Percentiles rank a stretch among this genome's conserved stretches.
phyloP scores from a whole-genome alignment of 2,329 filamentous ascomycete genomes.

The Reticulascus tulasneorum region DNA sequence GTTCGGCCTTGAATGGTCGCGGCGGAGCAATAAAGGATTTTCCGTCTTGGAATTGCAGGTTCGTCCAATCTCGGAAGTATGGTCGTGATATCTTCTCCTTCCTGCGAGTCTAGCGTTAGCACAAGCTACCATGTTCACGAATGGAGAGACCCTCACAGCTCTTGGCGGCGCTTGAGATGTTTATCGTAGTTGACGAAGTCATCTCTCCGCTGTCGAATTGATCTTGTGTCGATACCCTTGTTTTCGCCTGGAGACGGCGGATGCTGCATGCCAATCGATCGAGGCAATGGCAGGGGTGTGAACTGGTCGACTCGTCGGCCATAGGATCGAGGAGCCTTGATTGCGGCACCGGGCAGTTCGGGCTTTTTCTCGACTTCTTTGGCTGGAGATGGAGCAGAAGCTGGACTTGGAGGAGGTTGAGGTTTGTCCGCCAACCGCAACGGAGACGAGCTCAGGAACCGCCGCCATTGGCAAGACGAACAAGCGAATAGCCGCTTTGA shows the following conservation, averaged over 20 bases:
- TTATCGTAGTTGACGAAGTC: conserved; percentile 85
- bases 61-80: conserved; percentile 94
- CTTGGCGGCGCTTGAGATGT: conserved; percentile 70
- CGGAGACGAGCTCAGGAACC: conserved; percentile 43
- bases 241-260: conserved; percentile 79
- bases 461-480: conserved; percentile 48
- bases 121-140: not conserved
- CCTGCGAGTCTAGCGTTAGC: conserved; percentile 33
- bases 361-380: conserved; percentile 27
- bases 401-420: conserved; percentile 7
- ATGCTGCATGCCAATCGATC: conserved; percentile 76
- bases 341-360: conserved; percentile 41
- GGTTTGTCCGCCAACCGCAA: conserved; percentile 25
- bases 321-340: conserved; percentile 56
- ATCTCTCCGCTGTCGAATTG: conserved; percentile 63
- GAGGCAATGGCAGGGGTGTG: conserved; percentile 54
- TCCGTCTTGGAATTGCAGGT: conserved; percentile 76
- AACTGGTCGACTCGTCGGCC: conserved; percentile 53
- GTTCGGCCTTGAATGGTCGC: conserved; percentile 76
- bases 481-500: conserved; percentile 35
- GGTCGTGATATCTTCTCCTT: conserved; percentile 75
- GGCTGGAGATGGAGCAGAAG: conserved; percentile 11
- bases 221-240: conserved; percentile 67
- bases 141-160: conserved; percentile 54
- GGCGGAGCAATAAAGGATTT: conserved; percentile 89